These are phyloP conservation scores for Cryptococcus sp. DNA, from an alignment of 1,284 basidiomycete species.

Conservation along the genomic window DNA sequence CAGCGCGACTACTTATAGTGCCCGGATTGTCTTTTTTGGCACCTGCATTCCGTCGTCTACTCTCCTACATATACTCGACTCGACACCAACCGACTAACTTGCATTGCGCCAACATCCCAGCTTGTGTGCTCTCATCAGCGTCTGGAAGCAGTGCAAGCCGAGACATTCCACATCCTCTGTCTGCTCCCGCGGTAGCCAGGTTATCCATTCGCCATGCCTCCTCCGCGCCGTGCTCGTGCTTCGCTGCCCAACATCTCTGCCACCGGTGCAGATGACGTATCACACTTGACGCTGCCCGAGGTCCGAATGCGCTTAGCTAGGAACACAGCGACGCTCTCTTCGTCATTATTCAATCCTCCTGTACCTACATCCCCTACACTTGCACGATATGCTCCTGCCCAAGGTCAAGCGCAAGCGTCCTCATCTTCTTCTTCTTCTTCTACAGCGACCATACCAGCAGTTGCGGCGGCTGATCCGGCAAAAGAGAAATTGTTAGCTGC, in stretches of 20 bases:
- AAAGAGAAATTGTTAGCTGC: slow-evolving; percentile 35
- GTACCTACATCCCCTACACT: slow-evolving; percentile 2
- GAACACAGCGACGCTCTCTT: slow-evolving; percentile 39
- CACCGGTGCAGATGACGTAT: slow-evolving; percentile 31
- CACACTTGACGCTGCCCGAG: slow-evolving; percentile 34
- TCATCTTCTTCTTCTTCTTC: background rate
- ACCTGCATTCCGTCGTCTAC: too few relatives aligned
- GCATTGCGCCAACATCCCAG: too few relatives aligned
- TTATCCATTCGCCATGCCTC: too few relatives aligned
- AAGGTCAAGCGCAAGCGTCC: slow-evolving; percentile 3
- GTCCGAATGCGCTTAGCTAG: slow-evolving; percentile 43
- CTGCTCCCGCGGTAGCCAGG: too few relatives aligned
- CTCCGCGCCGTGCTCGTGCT: too few relatives aligned
- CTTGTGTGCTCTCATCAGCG: too few relatives aligned
- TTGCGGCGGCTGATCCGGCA: slow-evolving; percentile 27
- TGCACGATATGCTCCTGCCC: slow-evolving; percentile 1
- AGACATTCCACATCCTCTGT: too few relatives aligned
- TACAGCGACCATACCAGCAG: background rate
- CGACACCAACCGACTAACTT: too few relatives aligned
- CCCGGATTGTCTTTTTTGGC: background rate
- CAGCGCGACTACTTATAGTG: background rate
- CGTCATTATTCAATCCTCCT: slow-evolving; percentile 26
- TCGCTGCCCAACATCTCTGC: too few relatives aligned
- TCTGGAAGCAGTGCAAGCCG: too few relatives aligned
- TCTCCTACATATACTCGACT: too few relatives aligned